Conservation (phyloP, 2,329 filamentous ascomycete genomes). For the Alternaria sp. region DNA sequence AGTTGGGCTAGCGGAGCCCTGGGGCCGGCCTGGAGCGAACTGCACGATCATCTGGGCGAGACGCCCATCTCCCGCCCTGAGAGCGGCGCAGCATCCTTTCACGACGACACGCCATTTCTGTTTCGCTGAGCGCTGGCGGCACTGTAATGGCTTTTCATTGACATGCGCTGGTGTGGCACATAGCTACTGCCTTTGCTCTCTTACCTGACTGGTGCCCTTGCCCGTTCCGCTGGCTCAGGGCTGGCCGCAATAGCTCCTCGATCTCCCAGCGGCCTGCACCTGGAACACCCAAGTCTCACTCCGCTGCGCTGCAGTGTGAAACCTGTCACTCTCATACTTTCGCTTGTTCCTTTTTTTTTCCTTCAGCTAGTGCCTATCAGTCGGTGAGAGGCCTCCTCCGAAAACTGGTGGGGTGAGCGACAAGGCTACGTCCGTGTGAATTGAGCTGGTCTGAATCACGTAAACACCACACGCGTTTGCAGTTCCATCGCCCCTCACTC, state of each 20-base stretch:
- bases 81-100: constrained; percentile 1
- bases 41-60: constrained; percentile 12
- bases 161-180: constrained; percentile 11
- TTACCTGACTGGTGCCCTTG: constrained; percentile 12
- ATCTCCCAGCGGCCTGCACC: constrained; percentile 9
- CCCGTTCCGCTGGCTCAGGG: constrained; percentile 7
- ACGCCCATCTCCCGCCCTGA: constrained; percentile 13
- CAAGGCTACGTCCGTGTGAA: constrained; percentile 19
- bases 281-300: constrained; percentile 3
- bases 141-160: constrained; percentile 6
- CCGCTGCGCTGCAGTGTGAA: not conserved
- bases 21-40: not conserved
- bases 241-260: constrained; percentile 10
- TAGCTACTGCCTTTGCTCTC: constrained; percentile 10
- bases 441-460: constrained; percentile 4
- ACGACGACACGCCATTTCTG: constrained; percentile 1
- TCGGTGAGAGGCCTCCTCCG: not conserved
- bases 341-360: not conserved
- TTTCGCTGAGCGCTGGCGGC: not conserved
- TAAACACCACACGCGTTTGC: constrained; percentile 1
- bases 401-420: constrained; percentile 5
- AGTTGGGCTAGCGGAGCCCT: not conserved
- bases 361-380: not conserved
- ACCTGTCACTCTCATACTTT: not conserved
- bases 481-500: constrained; percentile 9